Percentiles rank a stretch among this genome's conserved stretches.
phyloP scores from a whole-genome alignment of 2,329 filamentous ascomycete species.

The Rutstroemia sydowiana region DNA sequence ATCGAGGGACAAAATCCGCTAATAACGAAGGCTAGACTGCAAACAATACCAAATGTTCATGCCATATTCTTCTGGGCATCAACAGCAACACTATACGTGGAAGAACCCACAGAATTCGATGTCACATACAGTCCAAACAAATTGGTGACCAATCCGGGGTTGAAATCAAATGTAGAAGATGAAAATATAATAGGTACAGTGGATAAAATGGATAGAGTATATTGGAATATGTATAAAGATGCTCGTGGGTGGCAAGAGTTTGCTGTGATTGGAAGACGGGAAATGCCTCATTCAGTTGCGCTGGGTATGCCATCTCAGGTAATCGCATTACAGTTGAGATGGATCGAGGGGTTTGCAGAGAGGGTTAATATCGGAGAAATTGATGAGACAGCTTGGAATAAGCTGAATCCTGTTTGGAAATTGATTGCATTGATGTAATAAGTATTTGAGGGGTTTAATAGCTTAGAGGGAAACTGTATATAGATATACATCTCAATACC shows the following conservation, averaged over 20 bases:
- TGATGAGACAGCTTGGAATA: not conserved
- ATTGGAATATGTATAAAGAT: not conserved
- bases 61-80: not conserved
- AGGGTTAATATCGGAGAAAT: not conserved
- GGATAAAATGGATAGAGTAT: not conserved
- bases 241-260: not conserved
- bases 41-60: not conserved
- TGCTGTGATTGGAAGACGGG: not conserved
- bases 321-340: not conserved
- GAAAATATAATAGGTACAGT: not conserved
- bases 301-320: not conserved
- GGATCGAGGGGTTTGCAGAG: not conserved
- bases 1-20: not conserved
- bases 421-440: not conserved
- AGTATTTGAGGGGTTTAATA: too few species aligned
- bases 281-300: not conserved
- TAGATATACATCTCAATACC: too few species aligned
- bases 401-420: not conserved
- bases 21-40: not conserved
- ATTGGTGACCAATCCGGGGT: not conserved
- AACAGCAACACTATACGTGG: not conserved
- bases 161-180: not conserved
- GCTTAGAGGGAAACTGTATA: too few species aligned
- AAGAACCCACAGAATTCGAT: not conserved
- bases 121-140: not conserved